A percentile compares a stretch with the other conserved stretches of the same genome.
Evolutionary conservation across 2,329 filamentous ascomycete genomes (phyloP).

Genomic region (Periconia sp.): DNA sequence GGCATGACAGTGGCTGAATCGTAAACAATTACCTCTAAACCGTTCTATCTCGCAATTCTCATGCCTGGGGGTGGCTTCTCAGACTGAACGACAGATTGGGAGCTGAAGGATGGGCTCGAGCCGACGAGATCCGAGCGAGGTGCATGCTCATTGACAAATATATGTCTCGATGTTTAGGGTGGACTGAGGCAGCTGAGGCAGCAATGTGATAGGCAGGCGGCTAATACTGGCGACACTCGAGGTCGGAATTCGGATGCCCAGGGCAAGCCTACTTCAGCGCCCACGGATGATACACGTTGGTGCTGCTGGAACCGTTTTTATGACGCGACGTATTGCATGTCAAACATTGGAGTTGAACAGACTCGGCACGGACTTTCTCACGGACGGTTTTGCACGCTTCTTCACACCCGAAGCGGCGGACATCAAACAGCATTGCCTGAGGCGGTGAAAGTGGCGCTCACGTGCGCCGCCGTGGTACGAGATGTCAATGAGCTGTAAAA

Average conservation of each 20-base stretch:
- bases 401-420: conserved; percentile 8
- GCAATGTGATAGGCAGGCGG: conserved; percentile 11
- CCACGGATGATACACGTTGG: conserved; percentile 1
- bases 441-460: conserved; percentile 9
- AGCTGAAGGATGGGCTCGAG: conserved; percentile 10
- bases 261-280: background rate
- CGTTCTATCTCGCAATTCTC: conserved; percentile 13
- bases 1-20: conserved; percentile 31
- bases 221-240: too few species aligned
- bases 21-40: conserved; percentile 13
- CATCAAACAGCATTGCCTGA: conserved; percentile 19
- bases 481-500: conserved; percentile 8
- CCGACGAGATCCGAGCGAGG: conserved; percentile 9
- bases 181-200: conserved; percentile 22
- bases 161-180: conserved; percentile 3
- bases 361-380: conserved; percentile 6
- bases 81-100: conserved; percentile 9
- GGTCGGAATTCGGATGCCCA: too few species aligned
- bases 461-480: conserved; percentile 5
- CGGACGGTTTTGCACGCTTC: conserved; percentile 9
- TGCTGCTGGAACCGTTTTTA: conserved; percentile 12
- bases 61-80: conserved; percentile 13
- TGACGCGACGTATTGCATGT: conserved; percentile 14
- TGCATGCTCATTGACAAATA: conserved; percentile 31
- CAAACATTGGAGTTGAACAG: conserved; percentile 14